These are phyloP conservation scores for Aspergillus intermedius DNA, from an alignment of 2,329 filamentous ascomycete genomes.

Conservation along the genomic window DNA sequence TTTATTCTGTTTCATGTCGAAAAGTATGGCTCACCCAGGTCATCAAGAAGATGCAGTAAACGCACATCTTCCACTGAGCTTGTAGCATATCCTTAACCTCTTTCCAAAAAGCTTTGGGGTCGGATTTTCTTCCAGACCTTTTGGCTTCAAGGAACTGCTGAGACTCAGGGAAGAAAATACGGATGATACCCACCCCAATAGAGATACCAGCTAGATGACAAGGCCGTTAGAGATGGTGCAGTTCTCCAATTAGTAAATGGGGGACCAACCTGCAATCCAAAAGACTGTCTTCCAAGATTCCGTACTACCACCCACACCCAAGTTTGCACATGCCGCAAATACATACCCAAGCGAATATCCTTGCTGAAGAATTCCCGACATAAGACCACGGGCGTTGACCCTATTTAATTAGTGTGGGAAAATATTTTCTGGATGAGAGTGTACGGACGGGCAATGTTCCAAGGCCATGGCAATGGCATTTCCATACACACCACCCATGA, in stretches of 20 bases:
- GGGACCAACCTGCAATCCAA: conserved; percentile 54
- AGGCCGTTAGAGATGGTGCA: too few species aligned
- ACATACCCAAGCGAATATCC: conserved; percentile 78
- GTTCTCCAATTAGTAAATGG: too few species aligned
- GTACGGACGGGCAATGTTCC: conserved; percentile 58
- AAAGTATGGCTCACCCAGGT: conserved; percentile 45
- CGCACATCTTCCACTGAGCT: conserved; percentile 67
- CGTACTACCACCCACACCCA: conserved; percentile 57
- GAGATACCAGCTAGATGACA: conserved; percentile 22
- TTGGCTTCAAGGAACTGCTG: conserved; percentile 68
- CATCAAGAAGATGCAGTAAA: conserved; percentile 75
- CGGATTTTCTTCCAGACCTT: conserved; percentile 48
- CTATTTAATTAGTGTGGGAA: conserved; percentile 6
- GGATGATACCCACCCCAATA: conserved; percentile 57
- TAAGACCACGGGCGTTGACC: conserved; percentile 64
- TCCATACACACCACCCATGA: conserved; percentile 76
- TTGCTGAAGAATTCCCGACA: conserved; percentile 76
- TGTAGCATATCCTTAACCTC: conserved; percentile 63
- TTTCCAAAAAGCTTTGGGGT: conserved; percentile 55
- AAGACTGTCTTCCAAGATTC: conserved; percentile 66
- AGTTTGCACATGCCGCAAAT: conserved; percentile 63
- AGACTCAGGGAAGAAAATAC: conserved; percentile 65
- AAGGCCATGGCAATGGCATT: conserved; percentile 73
- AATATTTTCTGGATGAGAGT: not conserved
- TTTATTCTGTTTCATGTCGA: not conserved